These are phyloP conservation scores for Aspergillus nomiae DNA, from an alignment of 2,329 filamentous ascomycete species.

Conservation along the genomic window DNA sequence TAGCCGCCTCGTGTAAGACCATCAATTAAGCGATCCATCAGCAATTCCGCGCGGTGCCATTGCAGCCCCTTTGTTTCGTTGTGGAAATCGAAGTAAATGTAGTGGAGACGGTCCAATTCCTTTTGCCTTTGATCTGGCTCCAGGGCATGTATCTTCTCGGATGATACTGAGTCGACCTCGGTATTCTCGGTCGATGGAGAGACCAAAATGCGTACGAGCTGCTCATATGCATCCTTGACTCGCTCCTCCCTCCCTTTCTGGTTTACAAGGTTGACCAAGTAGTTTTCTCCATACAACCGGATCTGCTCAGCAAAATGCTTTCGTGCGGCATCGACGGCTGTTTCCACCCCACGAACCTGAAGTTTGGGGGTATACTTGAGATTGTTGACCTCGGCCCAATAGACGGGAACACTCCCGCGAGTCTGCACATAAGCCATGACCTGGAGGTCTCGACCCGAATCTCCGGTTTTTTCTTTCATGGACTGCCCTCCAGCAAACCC, in stretches of 20 bases:
- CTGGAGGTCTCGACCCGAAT: constrained; percentile 73
- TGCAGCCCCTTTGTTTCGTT: constrained; percentile 93
- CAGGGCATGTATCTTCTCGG: constrained; percentile 80
- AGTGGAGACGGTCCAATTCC: constrained; percentile 83
- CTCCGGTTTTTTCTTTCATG: constrained; percentile 70
- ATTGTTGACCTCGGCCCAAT: constrained; percentile 95
- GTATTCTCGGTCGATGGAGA: constrained; percentile 67
- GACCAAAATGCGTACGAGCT: constrained; percentile 77
- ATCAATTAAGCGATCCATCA: constrained; percentile 79
- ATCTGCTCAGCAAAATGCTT: constrained; percentile 95
- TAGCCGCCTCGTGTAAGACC: constrained; percentile 80
- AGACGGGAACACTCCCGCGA: constrained; percentile 91
- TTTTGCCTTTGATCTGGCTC: constrained; percentile 63
- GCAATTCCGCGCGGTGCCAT: constrained; percentile 86
- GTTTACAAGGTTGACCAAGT: constrained; percentile 95
- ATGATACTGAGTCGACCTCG: constrained; percentile 65
- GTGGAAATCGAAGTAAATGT: constrained; percentile 98
- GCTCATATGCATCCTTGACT: constrained; percentile 92
- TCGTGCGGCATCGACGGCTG: constrained; percentile 73
- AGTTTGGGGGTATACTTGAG: constrained; percentile 89
- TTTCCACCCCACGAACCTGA: constrained; percentile 81
- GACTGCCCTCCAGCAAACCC: constrained; percentile 78
- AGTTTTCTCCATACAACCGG: constrained; percentile 90
- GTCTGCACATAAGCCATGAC: constrained; percentile 95
- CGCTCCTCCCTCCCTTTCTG: constrained; percentile 87